Base-by-base conservation (phyloP, 2,329 filamentous ascomycete species). In the Xylaria digitata region DNA sequence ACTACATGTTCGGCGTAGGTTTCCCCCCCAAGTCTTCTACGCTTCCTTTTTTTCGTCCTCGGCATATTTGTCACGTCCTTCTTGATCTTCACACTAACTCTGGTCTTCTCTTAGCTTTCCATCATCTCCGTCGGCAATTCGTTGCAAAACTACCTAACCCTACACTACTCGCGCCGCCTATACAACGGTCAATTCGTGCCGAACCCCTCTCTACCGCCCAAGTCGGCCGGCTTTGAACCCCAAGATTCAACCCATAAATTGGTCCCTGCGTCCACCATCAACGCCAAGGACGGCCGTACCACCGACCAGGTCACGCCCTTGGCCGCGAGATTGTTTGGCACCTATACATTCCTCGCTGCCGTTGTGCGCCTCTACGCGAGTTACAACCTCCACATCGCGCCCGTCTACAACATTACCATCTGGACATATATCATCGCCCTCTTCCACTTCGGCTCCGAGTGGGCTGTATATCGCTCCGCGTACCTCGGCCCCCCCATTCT, bases 101-200 rank as follows among this genome's bases (percentile, higher is more conserved):
- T 21, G 23, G 9, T 32, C 46, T 8, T 32, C 15, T 3, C 55
- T 30, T 71, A 97, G 95, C 87, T 97, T 77, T 93, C 93, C 63
- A 77, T 94, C 63, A 87, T 96, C 64, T 93, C 95, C 34, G 85
- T 96, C 66, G 90, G 88, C 75, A 99, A 99, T 84, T 91, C 89
- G 42, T 78, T 96, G 53, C 94, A 97, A 83, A 89, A 92, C 77
- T 96, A 97, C 81, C 75, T 83, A 42, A 96, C 93, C 19, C 85
- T 94, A 3, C 85, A 89, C 78, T 96, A 92, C 82, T 94, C 94
- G 7, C 89, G 90, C n/a, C 91, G 93, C 78, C 88, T 98, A 76
- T 99, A 98, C 84, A 88, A 90, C 73, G 89, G 89, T 67, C 81
- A 81, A 70, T 89, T 88, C 74, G 80, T 89, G 21, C 79, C 81